Conservation (phyloP, 2,329 filamentous ascomycete genomes). For the Colletotrichum endophyticum region DNA sequence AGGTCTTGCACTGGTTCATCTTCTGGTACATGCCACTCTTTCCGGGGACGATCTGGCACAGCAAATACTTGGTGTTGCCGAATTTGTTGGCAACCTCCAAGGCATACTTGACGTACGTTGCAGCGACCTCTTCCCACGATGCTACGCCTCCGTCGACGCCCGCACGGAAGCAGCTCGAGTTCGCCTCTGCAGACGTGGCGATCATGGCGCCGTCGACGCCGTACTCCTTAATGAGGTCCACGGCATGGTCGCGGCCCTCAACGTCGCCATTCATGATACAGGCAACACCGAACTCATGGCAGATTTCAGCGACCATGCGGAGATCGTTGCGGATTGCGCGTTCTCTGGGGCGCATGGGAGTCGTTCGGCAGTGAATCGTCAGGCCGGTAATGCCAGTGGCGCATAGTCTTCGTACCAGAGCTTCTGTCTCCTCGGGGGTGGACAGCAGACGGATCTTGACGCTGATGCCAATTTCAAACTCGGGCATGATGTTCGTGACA, state of each 20-base stretch:
- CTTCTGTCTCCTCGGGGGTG: slow-evolving; percentile 75
- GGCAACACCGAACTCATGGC: slow-evolving; percentile 83
- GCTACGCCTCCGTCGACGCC: slow-evolving; percentile 72
- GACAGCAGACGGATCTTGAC: slow-evolving; percentile 95
- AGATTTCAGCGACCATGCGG: slow-evolving; percentile 81
- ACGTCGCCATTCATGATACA: slow-evolving; percentile 98
- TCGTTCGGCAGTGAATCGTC: slow-evolving; percentile 94
- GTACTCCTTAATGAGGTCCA: slow-evolving; percentile 75
- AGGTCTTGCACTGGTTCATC: slow-evolving; percentile 72
- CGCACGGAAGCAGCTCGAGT: slow-evolving; percentile 83
- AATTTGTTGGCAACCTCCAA: slow-evolving; percentile 85
- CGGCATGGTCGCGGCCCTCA: slow-evolving; percentile 72
- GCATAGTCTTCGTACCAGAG: slow-evolving; percentile 78
- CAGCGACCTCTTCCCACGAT: slow-evolving; percentile 78
- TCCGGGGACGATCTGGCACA: slow-evolving; percentile 85
- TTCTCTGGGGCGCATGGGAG: slow-evolving; percentile 92
- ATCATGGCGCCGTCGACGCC: slow-evolving; percentile 98
- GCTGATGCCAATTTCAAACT: slow-evolving; percentile 89
- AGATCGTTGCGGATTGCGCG: slow-evolving; percentile 86
- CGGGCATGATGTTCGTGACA: slow-evolving; percentile 76
- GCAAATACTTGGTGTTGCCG: slow-evolving; percentile 91
- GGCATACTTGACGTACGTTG: slow-evolving; percentile 73
- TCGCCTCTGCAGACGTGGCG: slow-evolving; percentile 88
- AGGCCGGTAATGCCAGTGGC: slow-evolving; percentile 89
- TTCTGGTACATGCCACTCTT: slow-evolving; percentile 68